These are phyloP conservation scores for Aspergillus kassunensis DNA, from an alignment of 495 filamentous ascomycete genomes.

Conservation along the genomic window DNA sequence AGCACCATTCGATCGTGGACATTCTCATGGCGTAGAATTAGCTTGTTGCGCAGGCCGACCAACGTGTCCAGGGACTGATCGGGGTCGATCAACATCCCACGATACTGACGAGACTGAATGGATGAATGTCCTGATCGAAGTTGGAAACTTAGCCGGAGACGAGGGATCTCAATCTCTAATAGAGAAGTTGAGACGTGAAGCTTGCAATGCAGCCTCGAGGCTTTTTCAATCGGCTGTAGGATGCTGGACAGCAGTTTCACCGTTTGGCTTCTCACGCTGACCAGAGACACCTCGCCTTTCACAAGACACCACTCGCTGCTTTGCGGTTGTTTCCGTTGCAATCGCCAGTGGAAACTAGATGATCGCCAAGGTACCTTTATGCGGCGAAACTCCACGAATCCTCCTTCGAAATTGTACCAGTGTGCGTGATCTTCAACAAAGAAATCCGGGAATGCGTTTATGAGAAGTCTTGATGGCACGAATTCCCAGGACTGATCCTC, in stretches of 20 bases:
- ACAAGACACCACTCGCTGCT: constrained; percentile 8
- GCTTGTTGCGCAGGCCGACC: constrained; percentile 49
- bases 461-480: constrained; percentile 38
- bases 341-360: constrained; percentile 26
- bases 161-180: constrained; percentile 44
- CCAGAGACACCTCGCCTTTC: constrained; percentile 16
- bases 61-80: constrained; percentile 50
- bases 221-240: constrained; percentile 29
- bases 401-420: constrained; percentile 49
- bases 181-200: constrained; percentile 5
- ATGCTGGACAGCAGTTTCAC: constrained; percentile 29
- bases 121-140: constrained; percentile 24
- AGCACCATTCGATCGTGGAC: constrained; percentile 36
- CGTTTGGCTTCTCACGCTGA: constrained; percentile 31
- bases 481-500: constrained; percentile 34
- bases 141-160: constrained; percentile 47
- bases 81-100: constrained; percentile 50
- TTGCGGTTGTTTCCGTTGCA: constrained; percentile 6
- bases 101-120: constrained; percentile 49
- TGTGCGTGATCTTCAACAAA: constrained; percentile 51
- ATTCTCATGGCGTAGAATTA: constrained; percentile 51
- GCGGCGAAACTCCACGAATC: constrained; percentile 49
- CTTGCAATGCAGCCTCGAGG: constrained; percentile 30
- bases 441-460: constrained; percentile 37
- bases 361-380: constrained; percentile 37